phyloP scores from a whole-genome alignment of 1,284 basidiomycete genomes.

The Clitocybe nebularis region DNA sequence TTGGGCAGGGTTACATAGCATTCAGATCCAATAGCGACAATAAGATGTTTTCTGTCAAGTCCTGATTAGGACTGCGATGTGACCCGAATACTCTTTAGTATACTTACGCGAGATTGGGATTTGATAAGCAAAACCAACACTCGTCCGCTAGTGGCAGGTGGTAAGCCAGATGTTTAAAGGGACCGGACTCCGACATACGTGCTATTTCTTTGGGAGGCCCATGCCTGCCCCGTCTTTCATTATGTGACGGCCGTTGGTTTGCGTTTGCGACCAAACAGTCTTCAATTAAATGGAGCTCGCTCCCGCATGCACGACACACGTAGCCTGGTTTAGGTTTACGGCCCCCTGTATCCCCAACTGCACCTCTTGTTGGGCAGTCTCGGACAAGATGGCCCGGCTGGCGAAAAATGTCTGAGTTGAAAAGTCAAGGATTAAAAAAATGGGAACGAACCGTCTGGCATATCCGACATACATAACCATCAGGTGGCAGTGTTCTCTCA shows the following conservation, averaged over 20 bases:
- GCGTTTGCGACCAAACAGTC: conserved; percentile 78
- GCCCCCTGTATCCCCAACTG: conserved; percentile 72
- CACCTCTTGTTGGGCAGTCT: conserved; percentile 79
- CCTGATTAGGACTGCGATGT: neutral
- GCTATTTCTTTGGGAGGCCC: conserved; percentile 75
- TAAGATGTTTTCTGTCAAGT: conserved; percentile 79
- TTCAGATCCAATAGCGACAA: conserved; percentile 88
- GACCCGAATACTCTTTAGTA: neutral
- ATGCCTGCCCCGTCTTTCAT: conserved; percentile 42
- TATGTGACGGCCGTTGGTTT: conserved; percentile 38
- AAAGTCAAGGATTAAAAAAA: conserved; percentile 1
- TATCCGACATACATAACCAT: conserved; percentile 82
- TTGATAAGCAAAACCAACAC: conserved; percentile 96
- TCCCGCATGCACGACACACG: conserved; percentile 84
- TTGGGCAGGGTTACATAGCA: conserved; percentile 93
- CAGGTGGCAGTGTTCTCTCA: conserved; percentile 69
- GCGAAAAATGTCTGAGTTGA: conserved; percentile 1
- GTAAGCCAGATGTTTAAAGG: conserved; percentile 14
- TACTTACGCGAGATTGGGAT: conserved; percentile 79
- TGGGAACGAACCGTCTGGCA: conserved; percentile 55
- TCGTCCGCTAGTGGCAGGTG: conserved; percentile 59
- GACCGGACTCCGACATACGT: conserved; percentile 45
- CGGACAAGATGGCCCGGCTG: conserved; percentile 81
- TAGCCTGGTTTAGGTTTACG: conserved; percentile 80
- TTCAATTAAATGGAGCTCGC: conserved; percentile 77